phyloP scores from a whole-genome alignment of 2,329 filamentous ascomycete genomes.

The Penicillium sp. region DNA sequence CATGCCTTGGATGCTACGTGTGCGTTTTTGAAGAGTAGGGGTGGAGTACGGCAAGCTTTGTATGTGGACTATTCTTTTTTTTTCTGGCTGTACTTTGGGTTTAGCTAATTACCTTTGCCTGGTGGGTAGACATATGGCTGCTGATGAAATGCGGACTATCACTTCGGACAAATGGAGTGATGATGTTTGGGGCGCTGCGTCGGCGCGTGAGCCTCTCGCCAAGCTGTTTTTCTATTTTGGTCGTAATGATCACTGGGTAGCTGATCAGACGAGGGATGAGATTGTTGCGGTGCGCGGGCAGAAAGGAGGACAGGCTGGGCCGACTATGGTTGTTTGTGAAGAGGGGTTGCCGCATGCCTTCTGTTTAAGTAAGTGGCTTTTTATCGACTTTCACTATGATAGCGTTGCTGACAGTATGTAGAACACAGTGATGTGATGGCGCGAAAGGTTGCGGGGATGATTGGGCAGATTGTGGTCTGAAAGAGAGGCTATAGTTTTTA shows the following conservation, averaged over 20 bases:
- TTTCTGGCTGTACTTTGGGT: background rate
- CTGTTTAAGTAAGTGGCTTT: conserved; percentile 50
- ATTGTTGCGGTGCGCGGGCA: conserved; percentile 50
- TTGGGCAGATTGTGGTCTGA: conserved; percentile 42
- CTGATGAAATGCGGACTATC: conserved; percentile 59
- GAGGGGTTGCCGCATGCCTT: conserved; percentile 60
- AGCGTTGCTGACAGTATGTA: conserved; percentile 18
- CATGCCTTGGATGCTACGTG: conserved; percentile 51
- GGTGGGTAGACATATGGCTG: conserved; percentile 52
- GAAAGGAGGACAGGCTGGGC: conserved; percentile 35
- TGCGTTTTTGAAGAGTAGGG: conserved; percentile 50
- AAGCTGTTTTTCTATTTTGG: conserved; percentile 61
- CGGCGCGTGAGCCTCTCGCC: conserved; percentile 36
- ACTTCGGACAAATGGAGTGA: conserved; percentile 57
- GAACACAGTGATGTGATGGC: conserved; percentile 52
- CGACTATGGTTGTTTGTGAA: conserved; percentile 57
- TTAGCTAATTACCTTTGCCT: background rate
- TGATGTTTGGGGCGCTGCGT: conserved; percentile 58
- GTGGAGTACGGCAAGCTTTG: conserved; percentile 57
- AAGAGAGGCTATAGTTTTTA: background rate
- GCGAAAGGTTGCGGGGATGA: conserved; percentile 51
- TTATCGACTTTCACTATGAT: background rate
- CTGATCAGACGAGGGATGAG: conserved; percentile 56
- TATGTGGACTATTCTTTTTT: conserved; percentile 28
- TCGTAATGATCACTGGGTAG: conserved; percentile 62